Percentiles rank a stretch among this genome's conserved stretches.
Evolutionary conservation across 2,329 filamentous ascomycete genomes (phyloP).

Genomic region (Cryoendolithus antarcticus): DNA sequence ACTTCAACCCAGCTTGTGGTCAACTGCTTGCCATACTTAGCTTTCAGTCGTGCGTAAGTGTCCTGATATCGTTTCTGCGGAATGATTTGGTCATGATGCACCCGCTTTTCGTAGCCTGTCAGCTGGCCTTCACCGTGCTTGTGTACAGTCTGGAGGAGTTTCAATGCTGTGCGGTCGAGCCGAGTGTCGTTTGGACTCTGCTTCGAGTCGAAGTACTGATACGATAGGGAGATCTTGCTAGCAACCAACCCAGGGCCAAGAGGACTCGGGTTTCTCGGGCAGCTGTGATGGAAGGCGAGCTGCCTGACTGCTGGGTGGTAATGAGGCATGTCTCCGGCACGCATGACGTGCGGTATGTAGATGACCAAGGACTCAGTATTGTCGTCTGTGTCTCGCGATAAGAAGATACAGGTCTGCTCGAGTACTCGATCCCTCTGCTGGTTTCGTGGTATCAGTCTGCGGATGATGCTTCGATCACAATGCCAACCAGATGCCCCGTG

Average conservation of each 20-base stretch:
- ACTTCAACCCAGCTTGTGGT: constrained; percentile 71
- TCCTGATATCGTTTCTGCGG: constrained; percentile 67
- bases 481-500: constrained; percentile 19
- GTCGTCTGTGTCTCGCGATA: constrained; percentile 21
- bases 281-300: constrained; percentile 65
- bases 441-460: constrained; percentile 73
- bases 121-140: constrained; percentile 59
- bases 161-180: constrained; percentile 54
- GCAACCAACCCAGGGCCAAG: constrained; percentile 16
- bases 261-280: constrained; percentile 19
- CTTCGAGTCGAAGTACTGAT: constrained; percentile 29
- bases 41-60: constrained; percentile 69
- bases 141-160: constrained; percentile 54
- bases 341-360: constrained; percentile 62
- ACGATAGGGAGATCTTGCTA: constrained; percentile 39
- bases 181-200: constrained; percentile 10
- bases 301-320: constrained; percentile 72
- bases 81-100: constrained; percentile 71
- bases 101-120: constrained; percentile 63
- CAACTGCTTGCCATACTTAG: constrained; percentile 59
- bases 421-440: constrained; percentile 60
- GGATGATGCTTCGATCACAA: constrained; percentile 54
- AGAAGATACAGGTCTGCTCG: constrained; percentile 73
- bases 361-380: constrained; percentile 47
- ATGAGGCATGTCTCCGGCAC: constrained; percentile 58